Base-by-base conservation (phyloP, 495 filamentous ascomycete genomes). In the Usnea hakonensis region DNA sequence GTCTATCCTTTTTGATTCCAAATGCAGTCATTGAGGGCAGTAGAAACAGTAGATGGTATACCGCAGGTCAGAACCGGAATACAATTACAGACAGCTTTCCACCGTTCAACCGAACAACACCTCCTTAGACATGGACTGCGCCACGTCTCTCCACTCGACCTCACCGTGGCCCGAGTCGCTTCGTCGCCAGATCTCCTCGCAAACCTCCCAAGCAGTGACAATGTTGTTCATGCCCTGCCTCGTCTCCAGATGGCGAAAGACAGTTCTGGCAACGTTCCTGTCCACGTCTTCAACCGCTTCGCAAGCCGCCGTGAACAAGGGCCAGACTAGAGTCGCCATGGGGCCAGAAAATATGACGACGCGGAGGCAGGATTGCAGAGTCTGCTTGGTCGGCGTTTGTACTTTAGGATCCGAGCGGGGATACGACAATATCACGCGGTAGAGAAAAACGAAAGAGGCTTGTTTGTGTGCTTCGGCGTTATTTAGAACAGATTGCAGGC, bases 201-300 rank as follows among this genome's bases (percentile, higher is more conserved):
- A 74, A 32, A 86, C 77, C 48, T 77, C 77, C 79, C 83, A 81
- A 17, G 81, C 80, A 57, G 79, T 70, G 52, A 76, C 77, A 58
- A 85, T 84, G 68, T 85, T 86, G 61, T 73, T 79, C 83, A 86
- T 86, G 35, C 83, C 83, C 65, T 86, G 83, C 35, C 82, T 65
- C 59, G 69, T 74, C 36, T 78, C 76, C 1, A 83, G 73, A 38
- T 77, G 78, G 1, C 63, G 67, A 62, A 84, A 86, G 3, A 79
- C 78, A 30, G 69, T 69, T 17, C 69, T 65, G 2, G 82, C 79
- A 11, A 83, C 70, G 55, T 73, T 67, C 23, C 71, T 53, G 65
- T 73, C 71, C 40, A 65, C 70, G 35, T 69, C 69, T 30, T 71
- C 65, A 14, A 76, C 67, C 1, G 83, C 83, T 67, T 86, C 83